Conservation (phyloP, 2,329 filamentous ascomycete species). For the Venturia oleaginea region DNA sequence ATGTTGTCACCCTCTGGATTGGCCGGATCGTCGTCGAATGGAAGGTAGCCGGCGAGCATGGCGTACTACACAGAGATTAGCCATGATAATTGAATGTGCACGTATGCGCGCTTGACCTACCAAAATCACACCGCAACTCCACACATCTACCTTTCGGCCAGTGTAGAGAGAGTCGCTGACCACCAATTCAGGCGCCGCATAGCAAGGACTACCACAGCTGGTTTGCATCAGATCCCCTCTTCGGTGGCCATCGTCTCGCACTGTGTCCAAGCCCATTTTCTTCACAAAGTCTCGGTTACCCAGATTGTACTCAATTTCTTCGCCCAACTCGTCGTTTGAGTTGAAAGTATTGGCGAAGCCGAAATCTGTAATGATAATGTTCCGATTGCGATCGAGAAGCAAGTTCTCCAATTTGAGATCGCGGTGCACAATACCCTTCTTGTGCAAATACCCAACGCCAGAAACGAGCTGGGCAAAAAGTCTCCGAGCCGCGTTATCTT, state of each 20-base stretch:
- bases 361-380: constrained; percentile 99
- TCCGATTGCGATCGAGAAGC: constrained; percentile 87
- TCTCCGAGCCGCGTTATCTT: constrained; percentile 81
- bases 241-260: constrained; percentile 64
- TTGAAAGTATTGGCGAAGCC: constrained; percentile 98
- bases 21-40: constrained; percentile 95
- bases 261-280: constrained; percentile 71
- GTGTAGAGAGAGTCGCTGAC: constrained; percentile 97
- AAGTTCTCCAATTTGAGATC: constrained; percentile 96
- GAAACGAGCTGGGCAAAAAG: constrained; percentile 94
- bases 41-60: constrained; percentile 95
- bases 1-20: constrained; percentile 99
- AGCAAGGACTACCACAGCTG: constrained; percentile 95
- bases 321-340: constrained; percentile 72
- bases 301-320: constrained; percentile 83
- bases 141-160: constrained; percentile 94
- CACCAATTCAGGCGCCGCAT: constrained; percentile 91
- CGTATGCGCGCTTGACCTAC: constrained; percentile 45
- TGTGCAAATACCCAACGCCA: constrained; percentile 93
- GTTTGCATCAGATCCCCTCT: constrained; percentile 98
- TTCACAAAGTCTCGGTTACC: constrained; percentile 84
- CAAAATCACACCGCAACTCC: constrained; percentile 97
- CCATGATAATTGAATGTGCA: not conserved
- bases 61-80: constrained; percentile 59
- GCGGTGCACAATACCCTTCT: constrained; percentile 95